Percentiles rank a stretch among this genome's conserved stretches.
phyloP scores from a whole-genome alignment of 2,329 filamentous ascomycete genomes.

The Onygenales sp. region DNA sequence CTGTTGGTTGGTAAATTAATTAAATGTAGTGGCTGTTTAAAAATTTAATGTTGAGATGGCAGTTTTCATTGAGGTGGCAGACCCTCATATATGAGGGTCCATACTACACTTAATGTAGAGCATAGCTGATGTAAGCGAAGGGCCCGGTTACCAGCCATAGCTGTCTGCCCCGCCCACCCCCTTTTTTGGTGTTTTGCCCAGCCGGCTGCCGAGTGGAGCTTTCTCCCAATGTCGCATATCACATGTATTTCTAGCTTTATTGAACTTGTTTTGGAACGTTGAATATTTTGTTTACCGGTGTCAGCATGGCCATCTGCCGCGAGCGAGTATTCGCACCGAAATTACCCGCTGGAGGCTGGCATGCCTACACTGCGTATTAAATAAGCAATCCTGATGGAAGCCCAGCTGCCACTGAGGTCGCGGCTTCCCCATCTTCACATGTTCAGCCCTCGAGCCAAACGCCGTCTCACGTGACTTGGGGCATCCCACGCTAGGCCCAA shows the following conservation, averaged over 20 bases:
- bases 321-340: neutral
- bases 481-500: neutral
- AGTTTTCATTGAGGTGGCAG: too few species aligned
- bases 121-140: too few species aligned
- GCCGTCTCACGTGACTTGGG: neutral
- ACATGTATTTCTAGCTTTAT: constrained; percentile 1
- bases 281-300: neutral
- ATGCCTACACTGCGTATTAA: too few species aligned
- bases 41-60: too few species aligned
- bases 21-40: too few species aligned
- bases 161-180: neutral
- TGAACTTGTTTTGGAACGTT: neutral
- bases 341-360: too few species aligned
- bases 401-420: too few species aligned
- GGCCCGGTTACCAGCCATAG: too few species aligned
- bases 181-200: neutral
- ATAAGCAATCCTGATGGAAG: too few species aligned
- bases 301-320: neutral
- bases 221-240: neutral
- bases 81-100: too few species aligned
- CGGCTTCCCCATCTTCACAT: neutral
- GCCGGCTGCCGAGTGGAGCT: neutral
- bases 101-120: too few species aligned
- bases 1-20: too few species aligned
- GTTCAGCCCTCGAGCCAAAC: neutral